Conservation (phyloP, 345 rosid genomes). For the Euclidium syriacum region DNA sequence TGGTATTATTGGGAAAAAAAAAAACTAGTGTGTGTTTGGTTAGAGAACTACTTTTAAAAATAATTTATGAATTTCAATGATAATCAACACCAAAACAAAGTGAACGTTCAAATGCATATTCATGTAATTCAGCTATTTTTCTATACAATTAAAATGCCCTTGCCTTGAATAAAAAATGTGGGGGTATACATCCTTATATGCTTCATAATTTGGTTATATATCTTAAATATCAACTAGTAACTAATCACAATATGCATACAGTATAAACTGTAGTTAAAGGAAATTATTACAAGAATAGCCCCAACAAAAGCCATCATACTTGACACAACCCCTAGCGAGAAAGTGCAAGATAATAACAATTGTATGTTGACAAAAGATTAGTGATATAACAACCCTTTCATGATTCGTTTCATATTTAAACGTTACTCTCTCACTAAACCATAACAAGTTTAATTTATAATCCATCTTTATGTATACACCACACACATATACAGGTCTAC, state of each 20-base stretch:
- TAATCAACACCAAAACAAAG: no score
- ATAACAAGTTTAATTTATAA: not conserved
- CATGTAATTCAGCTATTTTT: not conserved
- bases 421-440: constrained; percentile 12
- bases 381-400: not conserved
- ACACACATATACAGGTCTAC: not conserved
- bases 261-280: not conserved
- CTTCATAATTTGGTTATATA: not conserved
- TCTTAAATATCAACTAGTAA: not conserved
- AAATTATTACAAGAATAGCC: not conserved
- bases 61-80: no score
- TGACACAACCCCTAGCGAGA: constrained; percentile 8
- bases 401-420: constrained; percentile 8
- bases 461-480: not conserved
- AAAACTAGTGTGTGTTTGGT: no score
- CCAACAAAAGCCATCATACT: constrained; percentile 10
- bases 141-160: not conserved
- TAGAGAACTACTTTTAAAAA: no score
- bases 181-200: not conserved
- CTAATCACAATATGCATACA: not conserved
- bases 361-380: not conserved
- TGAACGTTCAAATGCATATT: not conserved
- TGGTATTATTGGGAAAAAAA: no score
- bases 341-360: constrained; percentile 4
- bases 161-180: not conserved